These are phyloP conservation scores for Boletus reticulatus DNA, from an alignment of 768 basidiomycete genomes.

Conservation along the genomic window DNA sequence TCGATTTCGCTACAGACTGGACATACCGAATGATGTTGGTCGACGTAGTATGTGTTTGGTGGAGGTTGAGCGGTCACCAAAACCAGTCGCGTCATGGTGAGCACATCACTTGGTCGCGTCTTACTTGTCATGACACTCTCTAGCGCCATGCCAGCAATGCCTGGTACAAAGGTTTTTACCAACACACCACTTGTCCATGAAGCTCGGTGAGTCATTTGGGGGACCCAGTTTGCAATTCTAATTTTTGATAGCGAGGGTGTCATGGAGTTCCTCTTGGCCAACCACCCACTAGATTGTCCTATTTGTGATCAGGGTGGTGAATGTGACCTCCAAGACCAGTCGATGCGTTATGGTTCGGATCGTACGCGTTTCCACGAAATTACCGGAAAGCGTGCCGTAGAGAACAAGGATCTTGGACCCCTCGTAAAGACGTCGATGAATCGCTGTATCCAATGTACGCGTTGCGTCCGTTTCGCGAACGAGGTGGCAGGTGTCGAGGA, in stretches of 20 bases:
- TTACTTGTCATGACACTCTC: not conserved
- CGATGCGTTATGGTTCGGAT: constrained; percentile 98
- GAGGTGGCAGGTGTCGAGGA: constrained; percentile 99
- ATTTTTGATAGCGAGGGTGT: constrained; percentile 75
- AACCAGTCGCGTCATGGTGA: constrained; percentile 92
- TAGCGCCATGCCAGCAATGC: constrained; percentile 98
- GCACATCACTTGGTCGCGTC: constrained; percentile 13
- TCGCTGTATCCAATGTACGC: constrained; percentile 98
- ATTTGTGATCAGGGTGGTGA: constrained; percentile 99
- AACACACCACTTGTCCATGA: constrained; percentile 90
- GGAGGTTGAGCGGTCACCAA: constrained; percentile 93
- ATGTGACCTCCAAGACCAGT: constrained; percentile 98
- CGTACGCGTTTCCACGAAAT: constrained; percentile 98
- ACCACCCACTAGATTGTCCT: constrained; percentile 98
- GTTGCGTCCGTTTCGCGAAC: constrained; percentile 98
- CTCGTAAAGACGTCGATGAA: constrained; percentile 99
- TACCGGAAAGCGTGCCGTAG: constrained; percentile 94
- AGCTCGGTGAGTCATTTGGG: constrained; percentile 55
- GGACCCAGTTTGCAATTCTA: constrained; percentile 5
- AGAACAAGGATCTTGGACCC: constrained; percentile 97
- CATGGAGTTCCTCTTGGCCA: constrained; percentile 97
- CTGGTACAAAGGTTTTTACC: constrained; percentile 87
- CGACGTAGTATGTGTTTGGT: constrained; percentile 90
- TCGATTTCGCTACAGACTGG: constrained; percentile 7
- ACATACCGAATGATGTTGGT: constrained; percentile 4